Evolutionary conservation across 129 eudicot genomes (phyloP).

Genomic region (Deinandra increscens): DNA sequence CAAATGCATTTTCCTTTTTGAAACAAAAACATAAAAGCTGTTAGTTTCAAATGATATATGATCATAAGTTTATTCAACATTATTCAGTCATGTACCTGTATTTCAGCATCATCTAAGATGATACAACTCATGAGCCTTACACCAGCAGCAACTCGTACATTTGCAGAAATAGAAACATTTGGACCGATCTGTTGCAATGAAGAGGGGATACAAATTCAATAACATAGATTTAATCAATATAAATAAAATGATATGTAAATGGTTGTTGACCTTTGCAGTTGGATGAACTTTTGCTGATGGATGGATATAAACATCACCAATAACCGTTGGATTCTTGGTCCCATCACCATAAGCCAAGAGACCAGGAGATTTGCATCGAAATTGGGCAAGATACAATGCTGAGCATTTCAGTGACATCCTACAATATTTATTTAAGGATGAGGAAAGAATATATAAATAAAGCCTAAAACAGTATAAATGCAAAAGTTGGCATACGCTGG

Average conservation of each 20-base stretch:
- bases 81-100: conserved; percentile 48
- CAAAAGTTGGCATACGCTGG: conserved; percentile 59
- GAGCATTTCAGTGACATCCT: conserved; percentile 95
- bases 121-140: conserved; percentile 82
- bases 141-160: conserved; percentile 90
- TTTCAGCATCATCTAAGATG: conserved; percentile 81
- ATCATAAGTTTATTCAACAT: background rate
- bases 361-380: conserved; percentile 54
- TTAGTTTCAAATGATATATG: conserved; percentile 3
- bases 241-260: background rate
- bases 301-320: conserved; percentile 89
- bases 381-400: conserved; percentile 70
- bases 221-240: background rate
- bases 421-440: conserved; percentile 10
- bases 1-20: conserved; percentile 86
- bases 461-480: background rate
- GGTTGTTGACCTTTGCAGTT: conserved; percentile 65
- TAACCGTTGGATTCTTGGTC: conserved; percentile 52
- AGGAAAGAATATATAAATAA: background rate
- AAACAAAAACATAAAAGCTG: background rate
- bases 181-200: conserved; percentile 77
- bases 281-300: conserved; percentile 99
- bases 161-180: conserved; percentile 85
- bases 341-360: conserved; percentile 87
- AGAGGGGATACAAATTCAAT: conserved; percentile 1